phyloP scores from a whole-genome alignment of 352 stramenopile species.

The Peronospora destructor region DNA sequence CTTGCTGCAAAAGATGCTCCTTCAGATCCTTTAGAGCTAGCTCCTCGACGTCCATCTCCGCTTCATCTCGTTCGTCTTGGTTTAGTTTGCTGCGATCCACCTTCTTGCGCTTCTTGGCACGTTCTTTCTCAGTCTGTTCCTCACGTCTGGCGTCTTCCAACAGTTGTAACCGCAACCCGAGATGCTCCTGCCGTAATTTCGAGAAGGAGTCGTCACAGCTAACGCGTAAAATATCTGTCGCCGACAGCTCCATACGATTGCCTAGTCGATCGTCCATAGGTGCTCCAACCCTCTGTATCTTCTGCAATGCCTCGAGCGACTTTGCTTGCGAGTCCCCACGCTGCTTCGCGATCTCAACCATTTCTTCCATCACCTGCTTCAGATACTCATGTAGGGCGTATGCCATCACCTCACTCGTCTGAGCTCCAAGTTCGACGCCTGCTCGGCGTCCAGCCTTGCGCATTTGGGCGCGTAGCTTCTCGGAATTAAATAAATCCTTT shows the following conservation, averaged over 20 bases:
- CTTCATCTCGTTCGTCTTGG: slow-evolving; percentile 78
- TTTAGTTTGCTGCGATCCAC: slow-evolving; percentile 68
- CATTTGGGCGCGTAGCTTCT: slow-evolving; percentile 56
- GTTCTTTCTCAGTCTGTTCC: slow-evolving; percentile 67
- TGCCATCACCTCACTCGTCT: slow-evolving; percentile 74
- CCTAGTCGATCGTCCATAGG: slow-evolving; percentile 13
- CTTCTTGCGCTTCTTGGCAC: slow-evolving; percentile 83
- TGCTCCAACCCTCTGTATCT: slow-evolving; percentile 25
- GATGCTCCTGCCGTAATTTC: slow-evolving; percentile 55
- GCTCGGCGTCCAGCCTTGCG: slow-evolving; percentile 35
- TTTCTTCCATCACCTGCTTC: slow-evolving; percentile 82
- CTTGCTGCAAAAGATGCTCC: slow-evolving; percentile 66
- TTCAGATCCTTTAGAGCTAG: slow-evolving; percentile 79
- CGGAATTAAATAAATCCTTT: slow-evolving; percentile 77
- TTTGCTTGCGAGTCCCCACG: slow-evolving; percentile 50
- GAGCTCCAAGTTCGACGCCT: slow-evolving; percentile 45
- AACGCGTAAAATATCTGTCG: slow-evolving; percentile 77
- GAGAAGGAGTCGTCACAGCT: slow-evolving; percentile 79
- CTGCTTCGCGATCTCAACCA: slow-evolving; percentile 77
- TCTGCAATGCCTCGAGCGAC: slow-evolving; percentile 42
- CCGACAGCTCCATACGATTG: slow-evolving; percentile 45
- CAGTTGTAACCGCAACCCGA: slow-evolving; percentile 46
- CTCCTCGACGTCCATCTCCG: slow-evolving; percentile 83
- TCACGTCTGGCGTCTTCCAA: slow-evolving; percentile 77
- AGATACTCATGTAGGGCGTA: slow-evolving; percentile 81